Base-by-base conservation (phyloP, 352 stramenopile species). In the Globisporangium canariense region DNA sequence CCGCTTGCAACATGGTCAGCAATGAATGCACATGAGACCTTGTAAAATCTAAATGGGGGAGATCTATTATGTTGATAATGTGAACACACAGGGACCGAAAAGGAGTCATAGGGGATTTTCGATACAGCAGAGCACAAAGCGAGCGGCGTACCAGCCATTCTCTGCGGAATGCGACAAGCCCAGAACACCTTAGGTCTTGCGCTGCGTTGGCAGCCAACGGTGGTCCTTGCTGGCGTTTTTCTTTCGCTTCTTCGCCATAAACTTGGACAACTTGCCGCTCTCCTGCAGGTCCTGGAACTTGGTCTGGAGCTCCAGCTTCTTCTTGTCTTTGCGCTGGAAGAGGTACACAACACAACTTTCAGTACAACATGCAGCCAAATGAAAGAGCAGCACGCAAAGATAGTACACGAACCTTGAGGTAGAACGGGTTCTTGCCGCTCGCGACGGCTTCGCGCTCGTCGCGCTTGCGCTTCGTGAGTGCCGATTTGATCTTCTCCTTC, bases 181-280 rank as follows among this genome's bases (percentile, higher is more conserved):
- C 11, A 22, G 4, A 47, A 4, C 30, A 14, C 14, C 38, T 69
- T 46, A 76, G 10, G 69, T 62, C 74, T 93, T 95, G 66, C 86
- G 83, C 65, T 91, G 78, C 36, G 85, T 94, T 4, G 91, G 91
- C 57, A 98, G 61, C 87, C 90, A 97, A 62, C 89, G 73, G 75
- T 96, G 88, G 67, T 98, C 91, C 62, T 98, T 98, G 71, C 86
- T 94, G 50, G 91, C 90, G 68, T 97, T 97, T 77, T 96, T 96
- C 78, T 96, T 97, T 57, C 91, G 81, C 64, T 96, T 96, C 72
- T 97, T 97, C 57, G 91, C 89, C 89, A 98, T 93, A 65, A 96
- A 97, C 69, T 97, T 97, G 56, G 86, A 90, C 54, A 98, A 70
- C 50, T 83, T 89, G n/a, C 91, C 91, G 18, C 78, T 86, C 49